Base-by-base conservation (phyloP, 257 asterid species). In the Coffea canephora region DNA sequence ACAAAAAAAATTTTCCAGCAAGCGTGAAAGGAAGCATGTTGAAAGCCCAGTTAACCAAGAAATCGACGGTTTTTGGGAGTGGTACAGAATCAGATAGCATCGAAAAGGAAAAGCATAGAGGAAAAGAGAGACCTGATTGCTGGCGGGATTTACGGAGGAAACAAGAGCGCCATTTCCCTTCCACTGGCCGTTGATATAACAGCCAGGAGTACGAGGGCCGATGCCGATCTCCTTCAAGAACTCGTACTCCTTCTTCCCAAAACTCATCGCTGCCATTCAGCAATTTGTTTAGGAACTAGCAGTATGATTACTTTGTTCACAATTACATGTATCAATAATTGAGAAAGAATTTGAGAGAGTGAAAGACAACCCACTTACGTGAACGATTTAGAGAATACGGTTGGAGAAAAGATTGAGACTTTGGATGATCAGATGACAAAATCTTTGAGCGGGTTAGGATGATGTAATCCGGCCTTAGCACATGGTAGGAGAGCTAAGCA, bases 141-240 rank as follows among this genome's bases (percentile, higher is more conserved):
- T 91, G 73, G 91, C 95, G 34, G 98, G 97, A 85, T 86, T 94
- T 8, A 91, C 84, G 41, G 97, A 77, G 77, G 92, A 59, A 71
- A 90, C 87, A 9, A 86, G 80, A 49, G 95, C 91, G 50, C 99
- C 99, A 49, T 71, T 89, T 84, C 93, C 97, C 83, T 91, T 88
- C 99, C 99, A 96, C 41, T 82, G 87, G 36, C 97, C 99, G 77
- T 89, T 87, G 55, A 92, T 89, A 78, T 68, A 96, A 79, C 89
- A 86, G 0, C 98, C 98, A 49, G 75, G 77, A 76, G 91, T 96
- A 83, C 85, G 74, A 66, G 95, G 91, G 36, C 91, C 92, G 81
- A 96, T 89, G 75, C 97, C 98, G 77, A 96, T 85, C 91, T 94
- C 94, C 83, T 86, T 90, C 80, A 94, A 80, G 78, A 94, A 94